phyloP scores from a whole-genome alignment of 805 yeast species.

The Metschnikowia reukaufii region DNA sequence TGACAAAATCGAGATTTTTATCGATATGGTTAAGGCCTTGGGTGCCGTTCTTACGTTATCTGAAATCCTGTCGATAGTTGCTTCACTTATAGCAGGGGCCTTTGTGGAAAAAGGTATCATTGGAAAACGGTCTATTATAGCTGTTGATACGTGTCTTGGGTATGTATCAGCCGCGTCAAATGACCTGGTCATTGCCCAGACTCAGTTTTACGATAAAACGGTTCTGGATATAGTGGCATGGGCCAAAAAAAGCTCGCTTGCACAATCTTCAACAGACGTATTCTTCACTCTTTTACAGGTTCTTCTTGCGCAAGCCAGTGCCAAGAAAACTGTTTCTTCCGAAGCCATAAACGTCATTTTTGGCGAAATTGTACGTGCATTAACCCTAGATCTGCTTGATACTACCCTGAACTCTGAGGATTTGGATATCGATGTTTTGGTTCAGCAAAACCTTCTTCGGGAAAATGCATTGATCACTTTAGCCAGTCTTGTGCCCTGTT shows the following conservation, averaged over 20 bases:
- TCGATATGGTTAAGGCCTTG: conserved; percentile 53
- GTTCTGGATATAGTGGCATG: conserved; percentile 4
- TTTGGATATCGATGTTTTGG: conserved; percentile 45
- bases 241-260: neutral
- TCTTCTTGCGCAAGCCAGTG: conserved; percentile 9
- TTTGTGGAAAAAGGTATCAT: conserved; percentile 45
- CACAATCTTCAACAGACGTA: conserved; percentile 1
- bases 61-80: conserved; percentile 33
- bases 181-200: conserved; percentile 5
- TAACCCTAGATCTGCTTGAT: conserved; percentile 6
- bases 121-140: conserved; percentile 50
- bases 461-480: conserved; percentile 50
- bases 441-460: conserved; percentile 47
- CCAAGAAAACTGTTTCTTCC: conserved; percentile 4
- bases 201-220: conserved; percentile 12
- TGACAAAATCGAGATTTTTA: conserved; percentile 61
- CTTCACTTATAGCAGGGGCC: conserved; percentile 35
- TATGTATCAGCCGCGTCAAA: conserved; percentile 9
- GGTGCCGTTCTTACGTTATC: conserved; percentile 40
- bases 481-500: conserved; percentile 30
- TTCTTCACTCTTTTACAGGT: conserved; percentile 15
- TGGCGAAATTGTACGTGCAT: conserved; percentile 3
- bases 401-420: conserved; percentile 26
- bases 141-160: conserved; percentile 34
- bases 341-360: conserved; percentile 8